Conservation (phyloP, 768 basidiomycete species). For the Lentinus brumalis region DNA sequence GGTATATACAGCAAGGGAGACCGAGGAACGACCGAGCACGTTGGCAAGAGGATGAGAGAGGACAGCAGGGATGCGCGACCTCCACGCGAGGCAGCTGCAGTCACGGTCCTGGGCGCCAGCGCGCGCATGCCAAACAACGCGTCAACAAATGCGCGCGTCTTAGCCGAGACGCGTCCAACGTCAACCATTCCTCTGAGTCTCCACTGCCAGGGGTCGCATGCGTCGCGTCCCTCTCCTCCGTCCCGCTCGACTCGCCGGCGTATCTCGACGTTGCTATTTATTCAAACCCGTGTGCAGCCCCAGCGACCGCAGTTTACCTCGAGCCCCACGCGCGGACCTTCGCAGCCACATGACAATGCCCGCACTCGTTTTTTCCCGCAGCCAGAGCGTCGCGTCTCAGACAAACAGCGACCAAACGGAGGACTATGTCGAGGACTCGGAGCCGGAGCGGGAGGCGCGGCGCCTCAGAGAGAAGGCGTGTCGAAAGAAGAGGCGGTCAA, state of each 20-base stretch:
- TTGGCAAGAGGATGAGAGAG: neutral
- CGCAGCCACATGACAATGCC: neutral
- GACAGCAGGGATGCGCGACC: neutral
- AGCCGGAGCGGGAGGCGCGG: conserved; percentile 61
- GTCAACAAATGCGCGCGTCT: conserved; percentile 17
- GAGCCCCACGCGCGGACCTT: neutral
- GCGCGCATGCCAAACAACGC: conserved; percentile 18
- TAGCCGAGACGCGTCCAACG: conserved; percentile 15
- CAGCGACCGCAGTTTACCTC: neutral
- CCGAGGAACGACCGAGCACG: neutral
- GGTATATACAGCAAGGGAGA: neutral
- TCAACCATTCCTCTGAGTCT: neutral
- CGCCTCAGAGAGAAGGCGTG: conserved; percentile 23
- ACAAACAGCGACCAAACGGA: neutral
- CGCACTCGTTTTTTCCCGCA: neutral
- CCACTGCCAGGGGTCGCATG: neutral
- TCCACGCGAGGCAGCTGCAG: neutral
- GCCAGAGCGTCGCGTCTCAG: conserved; percentile 12
- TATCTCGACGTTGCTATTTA: neutral
- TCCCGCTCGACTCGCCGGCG: neutral
- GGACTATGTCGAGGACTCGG: conserved; percentile 67
- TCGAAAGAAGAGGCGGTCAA: conserved; percentile 26
- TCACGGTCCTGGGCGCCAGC: neutral
- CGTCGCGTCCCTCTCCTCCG: neutral
- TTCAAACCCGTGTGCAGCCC: neutral